phyloP scores from a whole-genome alignment of 169 alveolate species.

The Plasmodium gonderi region DNA sequence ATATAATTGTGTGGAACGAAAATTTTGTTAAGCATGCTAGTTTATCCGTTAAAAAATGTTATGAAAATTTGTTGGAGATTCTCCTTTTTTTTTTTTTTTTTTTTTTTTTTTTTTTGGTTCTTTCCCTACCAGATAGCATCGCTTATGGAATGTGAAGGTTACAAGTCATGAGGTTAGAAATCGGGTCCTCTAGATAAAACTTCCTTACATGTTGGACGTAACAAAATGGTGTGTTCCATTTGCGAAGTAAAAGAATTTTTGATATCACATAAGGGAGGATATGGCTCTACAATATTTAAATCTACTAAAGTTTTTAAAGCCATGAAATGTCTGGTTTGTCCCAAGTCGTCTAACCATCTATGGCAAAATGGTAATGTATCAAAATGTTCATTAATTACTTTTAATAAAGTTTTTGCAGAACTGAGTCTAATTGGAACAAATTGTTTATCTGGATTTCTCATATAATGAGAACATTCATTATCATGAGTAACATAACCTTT shows the following conservation, averaged over 20 bases:
- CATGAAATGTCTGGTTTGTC: constrained; percentile 94
- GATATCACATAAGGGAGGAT: constrained; percentile 99
- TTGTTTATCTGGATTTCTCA: constrained; percentile 95
- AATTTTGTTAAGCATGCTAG: neutral
- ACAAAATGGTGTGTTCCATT: constrained; percentile 98
- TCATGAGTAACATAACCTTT: constrained; percentile 93
- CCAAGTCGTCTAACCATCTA: constrained; percentile 98
- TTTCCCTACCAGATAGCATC: too few species aligned
- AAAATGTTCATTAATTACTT: constrained; percentile 94
- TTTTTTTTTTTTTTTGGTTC: too few species aligned
- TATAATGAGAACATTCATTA: constrained; percentile 96
- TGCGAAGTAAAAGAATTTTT: constrained; percentile 98
- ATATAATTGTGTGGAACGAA: neutral
- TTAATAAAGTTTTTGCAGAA: constrained; percentile 93
- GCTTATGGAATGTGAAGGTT: neutral
- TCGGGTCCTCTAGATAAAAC: constrained; percentile 98
- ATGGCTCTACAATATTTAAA: constrained; percentile 96
- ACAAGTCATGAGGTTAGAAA: constrained; percentile 81
- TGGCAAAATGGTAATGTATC: constrained; percentile 99
- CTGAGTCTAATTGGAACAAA: constrained; percentile 91
- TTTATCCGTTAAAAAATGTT: neutral
- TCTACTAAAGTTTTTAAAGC: constrained; percentile 96
- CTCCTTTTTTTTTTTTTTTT: too few species aligned
- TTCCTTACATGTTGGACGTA: constrained; percentile 98
- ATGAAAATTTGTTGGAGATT: neutral